phyloP scores from a whole-genome alignment of 306 rosid genomes.

The Hippophae gyantsensis region DNA sequence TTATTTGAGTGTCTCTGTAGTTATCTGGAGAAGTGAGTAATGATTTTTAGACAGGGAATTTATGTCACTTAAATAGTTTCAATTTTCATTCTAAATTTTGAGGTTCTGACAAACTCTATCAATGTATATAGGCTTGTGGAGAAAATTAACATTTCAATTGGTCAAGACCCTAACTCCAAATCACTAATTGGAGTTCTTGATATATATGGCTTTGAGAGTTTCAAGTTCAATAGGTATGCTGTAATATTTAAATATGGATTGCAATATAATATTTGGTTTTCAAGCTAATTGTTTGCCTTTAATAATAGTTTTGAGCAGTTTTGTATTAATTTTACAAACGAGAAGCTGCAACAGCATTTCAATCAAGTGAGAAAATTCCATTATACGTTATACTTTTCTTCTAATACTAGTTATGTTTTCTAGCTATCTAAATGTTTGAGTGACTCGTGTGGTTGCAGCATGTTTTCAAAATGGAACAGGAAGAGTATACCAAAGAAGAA shows the following conservation, averaged over 20 bases:
- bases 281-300: slow-evolving; percentile 27
- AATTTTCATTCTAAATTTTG: slow-evolving; percentile 14
- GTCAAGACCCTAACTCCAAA: slow-evolving; percentile 95
- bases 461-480: slow-evolving; percentile 99
- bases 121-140: slow-evolving; percentile 77
- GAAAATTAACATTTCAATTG: slow-evolving; percentile 85
- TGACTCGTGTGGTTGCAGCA: slow-evolving; percentile 54
- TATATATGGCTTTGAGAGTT: slow-evolving; percentile 99
- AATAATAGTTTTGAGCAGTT: slow-evolving; percentile 91
- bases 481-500: slow-evolving; percentile 95
- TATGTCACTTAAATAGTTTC: too few relatives aligned
- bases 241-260: slow-evolving; percentile 17
- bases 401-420: background rate
- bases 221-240: slow-evolving; percentile 83
- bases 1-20: background rate
- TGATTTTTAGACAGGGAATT: too few relatives aligned
- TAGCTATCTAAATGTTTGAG: slow-evolving; percentile 14
- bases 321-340: slow-evolving; percentile 96
- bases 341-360: slow-evolving; percentile 99
- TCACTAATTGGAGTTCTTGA: slow-evolving; percentile 96
- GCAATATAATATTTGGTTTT: slow-evolving; percentile 10
- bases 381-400: slow-evolving; percentile 11
- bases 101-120: slow-evolving; percentile 20
- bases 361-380: slow-evolving; percentile 66
- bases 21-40: background rate